Evolutionary conservation across 164 flowering plant species (phyloP).

Genomic region (Liriodendron chinense): DNA sequence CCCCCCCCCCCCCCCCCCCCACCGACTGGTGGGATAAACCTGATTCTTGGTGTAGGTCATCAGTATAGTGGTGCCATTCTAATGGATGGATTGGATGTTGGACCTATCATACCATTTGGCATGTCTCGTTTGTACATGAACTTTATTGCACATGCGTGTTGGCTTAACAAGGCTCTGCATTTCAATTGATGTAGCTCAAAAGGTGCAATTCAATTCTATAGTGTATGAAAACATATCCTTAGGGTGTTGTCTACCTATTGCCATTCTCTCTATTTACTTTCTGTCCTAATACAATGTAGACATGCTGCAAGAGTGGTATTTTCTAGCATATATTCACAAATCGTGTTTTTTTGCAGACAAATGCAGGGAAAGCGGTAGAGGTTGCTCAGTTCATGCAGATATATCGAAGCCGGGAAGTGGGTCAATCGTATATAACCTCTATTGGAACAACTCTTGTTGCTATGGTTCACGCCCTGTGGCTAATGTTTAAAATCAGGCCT

Average conservation of each 20-base stretch:
- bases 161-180: too few relatives aligned
- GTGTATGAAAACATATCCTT: background rate
- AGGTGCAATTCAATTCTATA: too few relatives aligned
- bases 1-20: too few relatives aligned
- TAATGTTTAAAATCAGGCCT: conserved; percentile 75
- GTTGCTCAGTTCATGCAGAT: conserved; percentile 64
- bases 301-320: background rate
- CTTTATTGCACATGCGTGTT: too few relatives aligned
- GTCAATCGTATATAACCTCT: conserved; percentile 91
- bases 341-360: conserved; percentile 29
- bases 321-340: background rate
- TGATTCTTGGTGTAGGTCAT: too few relatives aligned
- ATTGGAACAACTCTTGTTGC: conserved; percentile 84
- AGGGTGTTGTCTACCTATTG: background rate
- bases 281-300: background rate
- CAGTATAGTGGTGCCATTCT: too few relatives aligned
- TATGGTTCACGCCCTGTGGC: conserved; percentile 69
- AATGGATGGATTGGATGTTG: too few relatives aligned
- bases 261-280: background rate
- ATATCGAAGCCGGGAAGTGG: conserved; percentile 92
- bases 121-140: too few relatives aligned
- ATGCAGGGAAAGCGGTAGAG: conserved; percentile 20
- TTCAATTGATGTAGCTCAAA: too few relatives aligned
- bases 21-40: too few relatives aligned
- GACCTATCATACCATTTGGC: too few relatives aligned